A percentile compares a stretch with the other conserved stretches of the same genome.
Conservation (phyloP, 306 rosid species). For the Pterocarpus santalinus region DNA sequence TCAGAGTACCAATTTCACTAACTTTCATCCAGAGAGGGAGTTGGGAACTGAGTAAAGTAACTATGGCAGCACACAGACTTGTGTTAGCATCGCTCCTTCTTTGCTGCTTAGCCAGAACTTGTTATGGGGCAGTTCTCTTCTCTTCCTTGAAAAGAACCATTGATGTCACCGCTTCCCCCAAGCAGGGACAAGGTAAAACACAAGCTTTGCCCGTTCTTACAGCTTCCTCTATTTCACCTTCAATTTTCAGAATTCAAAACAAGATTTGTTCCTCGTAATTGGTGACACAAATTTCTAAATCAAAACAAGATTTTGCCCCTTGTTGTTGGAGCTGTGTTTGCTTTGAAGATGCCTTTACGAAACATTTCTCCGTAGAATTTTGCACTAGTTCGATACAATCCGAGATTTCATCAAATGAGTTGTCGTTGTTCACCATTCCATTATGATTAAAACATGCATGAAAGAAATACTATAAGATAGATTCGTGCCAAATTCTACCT, state of each 20-base stretch:
- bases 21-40: background rate
- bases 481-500: no score
- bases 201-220: background rate
- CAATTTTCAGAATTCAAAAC: background rate
- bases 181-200: constrained; percentile 55
- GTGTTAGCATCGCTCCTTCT: constrained; percentile 56
- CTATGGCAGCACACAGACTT: constrained; percentile 60
- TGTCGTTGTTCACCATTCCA: no score
- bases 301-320: no score
- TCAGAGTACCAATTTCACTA: background rate
- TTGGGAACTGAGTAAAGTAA: background rate
- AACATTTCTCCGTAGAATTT: no score
- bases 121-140: constrained; percentile 56
- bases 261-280: background rate
- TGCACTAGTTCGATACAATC: no score
- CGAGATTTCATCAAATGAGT: no score
- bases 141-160: constrained; percentile 57
- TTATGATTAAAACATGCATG: no score
- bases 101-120: constrained; percentile 53
- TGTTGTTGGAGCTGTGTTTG: no score
- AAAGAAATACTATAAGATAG: no score
- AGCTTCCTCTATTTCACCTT: background rate
- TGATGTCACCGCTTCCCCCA: constrained; percentile 62
- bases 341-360: no score
- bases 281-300: background rate